Conservation (phyloP, 2,329 filamentous ascomycete genomes). For the Plectosphaerella cucumerina region DNA sequence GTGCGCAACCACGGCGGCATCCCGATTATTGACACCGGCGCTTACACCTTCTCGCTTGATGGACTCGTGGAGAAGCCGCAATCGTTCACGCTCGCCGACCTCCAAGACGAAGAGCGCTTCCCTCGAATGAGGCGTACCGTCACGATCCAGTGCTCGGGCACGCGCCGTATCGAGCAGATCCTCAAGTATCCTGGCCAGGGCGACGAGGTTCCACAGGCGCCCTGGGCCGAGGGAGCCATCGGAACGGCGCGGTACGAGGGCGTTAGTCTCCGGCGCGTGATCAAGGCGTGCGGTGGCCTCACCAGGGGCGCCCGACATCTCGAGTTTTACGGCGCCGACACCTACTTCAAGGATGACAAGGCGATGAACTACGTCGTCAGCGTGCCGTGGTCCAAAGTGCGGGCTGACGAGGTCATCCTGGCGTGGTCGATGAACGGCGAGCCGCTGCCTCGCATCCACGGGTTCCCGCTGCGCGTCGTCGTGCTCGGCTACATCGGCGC, state of each 20-base stretch:
- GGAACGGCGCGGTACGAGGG: conserved; percentile 61
- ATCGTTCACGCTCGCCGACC: conserved; percentile 3
- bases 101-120: conserved; percentile 57
- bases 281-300: conserved; percentile 66
- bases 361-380: conserved; percentile 64
- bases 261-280: conserved; percentile 63
- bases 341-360: conserved; percentile 66
- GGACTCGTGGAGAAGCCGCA: background rate
- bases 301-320: conserved; percentile 51
- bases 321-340: conserved; percentile 67
- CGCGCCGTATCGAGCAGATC: conserved; percentile 66
- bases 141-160: conserved; percentile 66
- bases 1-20: conserved; percentile 71
- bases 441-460: conserved; percentile 60
- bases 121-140: conserved; percentile 54
- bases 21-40: conserved; percentile 56
- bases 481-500: conserved; percentile 67
- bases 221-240: conserved; percentile 65
- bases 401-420: conserved; percentile 61
- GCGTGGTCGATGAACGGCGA: conserved; percentile 71
- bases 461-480: conserved; percentile 57
- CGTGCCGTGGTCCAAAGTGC: conserved; percentile 65
- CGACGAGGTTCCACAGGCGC: conserved; percentile 52
- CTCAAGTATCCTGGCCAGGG: conserved; percentile 61
- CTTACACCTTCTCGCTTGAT: conserved; percentile 30